Conservation (phyloP, 1,284 basidiomycete species). For the Marasmius tenuissimus region DNA sequence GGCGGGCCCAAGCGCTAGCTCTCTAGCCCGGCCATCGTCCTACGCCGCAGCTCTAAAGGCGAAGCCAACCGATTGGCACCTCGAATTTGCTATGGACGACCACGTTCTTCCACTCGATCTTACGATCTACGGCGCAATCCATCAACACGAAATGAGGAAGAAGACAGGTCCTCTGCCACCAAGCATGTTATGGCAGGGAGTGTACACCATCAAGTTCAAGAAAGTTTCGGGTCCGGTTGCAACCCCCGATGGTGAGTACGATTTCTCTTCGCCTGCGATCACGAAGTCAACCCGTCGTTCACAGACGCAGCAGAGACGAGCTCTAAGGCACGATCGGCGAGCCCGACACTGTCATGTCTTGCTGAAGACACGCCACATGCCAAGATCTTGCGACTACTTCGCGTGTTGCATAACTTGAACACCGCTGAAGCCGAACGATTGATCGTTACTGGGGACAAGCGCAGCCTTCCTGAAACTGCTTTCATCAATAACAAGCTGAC, state of each 20-base stretch:
- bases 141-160: conserved; percentile 81
- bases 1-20: conserved; percentile 32
- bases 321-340: conserved; percentile 59
- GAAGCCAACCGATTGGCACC: conserved; percentile 93
- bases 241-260: conserved; percentile 54
- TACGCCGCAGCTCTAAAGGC: conserved; percentile 94
- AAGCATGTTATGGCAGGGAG: conserved; percentile 83
- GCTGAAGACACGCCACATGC: conserved; percentile 83
- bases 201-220: conserved; percentile 91
- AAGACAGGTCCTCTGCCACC: conserved; percentile 59
- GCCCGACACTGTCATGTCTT: conserved; percentile 72
- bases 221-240: conserved; percentile 86
- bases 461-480: conserved; percentile 68
- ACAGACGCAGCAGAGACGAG: conserved; percentile 39
- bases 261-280: neutral
- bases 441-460: conserved; percentile 46
- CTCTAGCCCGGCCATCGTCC: conserved; percentile 56
- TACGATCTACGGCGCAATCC: conserved; percentile 95
- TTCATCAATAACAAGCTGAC: conserved; percentile 99
- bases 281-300: conserved; percentile 4
- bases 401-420: conserved; percentile 84
- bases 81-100: conserved; percentile 93
- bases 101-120: conserved; percentile 81
- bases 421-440: conserved; percentile 61
- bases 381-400: conserved; percentile 88